Conservation (phyloP, 164 flowering plant species). For the Magnolia changhungtana region DNA sequence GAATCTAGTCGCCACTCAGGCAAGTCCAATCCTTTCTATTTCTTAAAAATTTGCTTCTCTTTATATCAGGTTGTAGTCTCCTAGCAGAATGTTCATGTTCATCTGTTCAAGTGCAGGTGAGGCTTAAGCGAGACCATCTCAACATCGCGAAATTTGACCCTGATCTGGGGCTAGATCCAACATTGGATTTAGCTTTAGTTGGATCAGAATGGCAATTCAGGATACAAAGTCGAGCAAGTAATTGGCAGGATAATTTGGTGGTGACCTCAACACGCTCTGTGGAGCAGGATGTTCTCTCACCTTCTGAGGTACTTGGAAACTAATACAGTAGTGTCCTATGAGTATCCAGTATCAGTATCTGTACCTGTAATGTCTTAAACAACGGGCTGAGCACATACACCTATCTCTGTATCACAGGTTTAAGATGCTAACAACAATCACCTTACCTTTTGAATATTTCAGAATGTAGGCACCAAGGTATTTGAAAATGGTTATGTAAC, state of each 20-base stretch:
- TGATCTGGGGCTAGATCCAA: conserved; percentile 90
- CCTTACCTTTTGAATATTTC: background rate
- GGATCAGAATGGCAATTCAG: conserved; percentile 98
- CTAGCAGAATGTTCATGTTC: conserved; percentile 15
- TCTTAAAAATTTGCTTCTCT: conserved; percentile 2
- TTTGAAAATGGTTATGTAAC: background rate
- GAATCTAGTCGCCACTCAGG: conserved; percentile 98
- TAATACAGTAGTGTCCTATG: background rate
- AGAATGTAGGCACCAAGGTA: background rate
- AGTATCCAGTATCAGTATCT: background rate
- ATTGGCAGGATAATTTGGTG: conserved; percentile 95
- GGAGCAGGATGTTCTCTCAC: conserved; percentile 91
- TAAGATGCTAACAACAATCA: background rate
- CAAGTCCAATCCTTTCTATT: conserved; percentile 15
- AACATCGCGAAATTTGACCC: conserved; percentile 96
- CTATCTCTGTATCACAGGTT: background rate
- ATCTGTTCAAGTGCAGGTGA: conserved; percentile 50
- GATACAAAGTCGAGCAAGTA: conserved; percentile 94
- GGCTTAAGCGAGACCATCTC: conserved; percentile 90
- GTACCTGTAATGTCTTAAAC: background rate
- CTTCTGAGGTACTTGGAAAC: conserved; percentile 55
- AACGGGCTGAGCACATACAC: background rate
- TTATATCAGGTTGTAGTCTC: background rate
- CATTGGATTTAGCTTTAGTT: conserved; percentile 87
- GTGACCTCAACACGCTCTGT: conserved; percentile 96